phyloP scores from a whole-genome alignment of 768 basidiomycete genomes.

The Cystobasidium ongulense region DNA sequence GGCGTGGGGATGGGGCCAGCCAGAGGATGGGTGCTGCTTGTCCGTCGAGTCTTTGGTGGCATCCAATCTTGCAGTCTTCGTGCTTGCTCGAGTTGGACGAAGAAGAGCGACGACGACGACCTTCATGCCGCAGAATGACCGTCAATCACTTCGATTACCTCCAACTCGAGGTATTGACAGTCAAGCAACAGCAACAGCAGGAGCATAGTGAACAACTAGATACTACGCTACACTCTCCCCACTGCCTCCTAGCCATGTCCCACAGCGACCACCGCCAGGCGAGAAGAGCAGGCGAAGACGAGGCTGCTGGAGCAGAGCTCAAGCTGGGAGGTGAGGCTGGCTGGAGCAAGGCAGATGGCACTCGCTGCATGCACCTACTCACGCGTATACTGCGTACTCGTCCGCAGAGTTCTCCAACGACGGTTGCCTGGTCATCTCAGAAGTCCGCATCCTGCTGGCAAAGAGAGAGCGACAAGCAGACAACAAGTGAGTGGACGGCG shows the following conservation, averaged over 20 bases:
- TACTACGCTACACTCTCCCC: background rate
- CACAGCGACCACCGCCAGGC: slow-evolving; percentile 7
- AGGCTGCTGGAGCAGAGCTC: slow-evolving; percentile 24
- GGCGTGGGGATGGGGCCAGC: background rate
- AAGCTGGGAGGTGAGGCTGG: slow-evolving; percentile 23
- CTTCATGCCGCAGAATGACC: background rate
- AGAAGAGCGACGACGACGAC: background rate
- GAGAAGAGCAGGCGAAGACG: slow-evolving; percentile 27
- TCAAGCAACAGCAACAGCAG: background rate
- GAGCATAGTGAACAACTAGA: background rate
- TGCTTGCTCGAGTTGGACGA: background rate
- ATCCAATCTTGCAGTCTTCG: background rate
- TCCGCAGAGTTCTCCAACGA: background rate
- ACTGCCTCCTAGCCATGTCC: background rate
- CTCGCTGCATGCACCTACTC: background rate
- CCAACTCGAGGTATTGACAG: background rate
- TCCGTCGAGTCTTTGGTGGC: slow-evolving; percentile 1
- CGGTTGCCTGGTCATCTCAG: slow-evolving; percentile 62
- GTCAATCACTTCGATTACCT: background rate
- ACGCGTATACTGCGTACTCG: background rate
- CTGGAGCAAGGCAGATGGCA: background rate
- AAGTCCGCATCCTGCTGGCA: slow-evolving; percentile 82
- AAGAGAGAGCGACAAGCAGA: slow-evolving; percentile 56
- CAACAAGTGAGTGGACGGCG: slow-evolving; percentile 66
- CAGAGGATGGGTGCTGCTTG: slow-evolving; percentile 2